Conservation (phyloP, 108 stramenopile genomes). For the Pseudonitzschia pungens region DNA sequence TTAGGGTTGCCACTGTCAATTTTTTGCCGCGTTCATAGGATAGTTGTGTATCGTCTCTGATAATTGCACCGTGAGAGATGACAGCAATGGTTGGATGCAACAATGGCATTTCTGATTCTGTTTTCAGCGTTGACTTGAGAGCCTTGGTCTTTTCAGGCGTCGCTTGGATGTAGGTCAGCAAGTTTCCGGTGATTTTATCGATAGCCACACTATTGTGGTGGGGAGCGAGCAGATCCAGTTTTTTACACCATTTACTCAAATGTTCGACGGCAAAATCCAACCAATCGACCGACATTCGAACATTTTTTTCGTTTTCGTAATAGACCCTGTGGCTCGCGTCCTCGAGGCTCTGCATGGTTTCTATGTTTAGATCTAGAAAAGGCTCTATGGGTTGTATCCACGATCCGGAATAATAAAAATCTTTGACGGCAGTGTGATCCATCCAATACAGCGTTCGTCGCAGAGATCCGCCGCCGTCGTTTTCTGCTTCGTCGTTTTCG, state of each 20-base stretch:
- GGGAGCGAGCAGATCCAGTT: not conserved
- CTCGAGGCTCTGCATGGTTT: not conserved
- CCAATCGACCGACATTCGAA: constrained; percentile 52
- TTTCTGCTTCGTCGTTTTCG: not conserved
- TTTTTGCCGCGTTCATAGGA: not conserved
- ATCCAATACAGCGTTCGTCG: constrained; percentile 8
- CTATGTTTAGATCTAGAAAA: not conserved
- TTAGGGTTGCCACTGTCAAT: constrained; percentile 22
- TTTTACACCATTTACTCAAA: constrained; percentile 50
- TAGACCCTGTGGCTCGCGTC: constrained; percentile 1
- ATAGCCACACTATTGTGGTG: constrained; percentile 1
- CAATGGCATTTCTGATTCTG: not conserved
- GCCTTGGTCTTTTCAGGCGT: not conserved
- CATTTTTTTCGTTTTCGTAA: not conserved
- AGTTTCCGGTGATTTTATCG: constrained; percentile 16
- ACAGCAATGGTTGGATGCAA: constrained; percentile 23
- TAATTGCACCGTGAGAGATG: constrained; percentile 9
- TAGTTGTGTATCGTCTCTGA: not conserved
- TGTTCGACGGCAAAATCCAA: constrained; percentile 59
- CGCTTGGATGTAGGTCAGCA: constrained; percentile 14
- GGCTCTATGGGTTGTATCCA: not conserved
- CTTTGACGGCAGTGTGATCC: not conserved
- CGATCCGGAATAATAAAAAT: not conserved
- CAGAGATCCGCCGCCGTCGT: not conserved
- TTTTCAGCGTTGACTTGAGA: not conserved